Evolutionary conservation across 495 filamentous ascomycete genomes (phyloP).

Genomic region (Penicillium herquei): DNA sequence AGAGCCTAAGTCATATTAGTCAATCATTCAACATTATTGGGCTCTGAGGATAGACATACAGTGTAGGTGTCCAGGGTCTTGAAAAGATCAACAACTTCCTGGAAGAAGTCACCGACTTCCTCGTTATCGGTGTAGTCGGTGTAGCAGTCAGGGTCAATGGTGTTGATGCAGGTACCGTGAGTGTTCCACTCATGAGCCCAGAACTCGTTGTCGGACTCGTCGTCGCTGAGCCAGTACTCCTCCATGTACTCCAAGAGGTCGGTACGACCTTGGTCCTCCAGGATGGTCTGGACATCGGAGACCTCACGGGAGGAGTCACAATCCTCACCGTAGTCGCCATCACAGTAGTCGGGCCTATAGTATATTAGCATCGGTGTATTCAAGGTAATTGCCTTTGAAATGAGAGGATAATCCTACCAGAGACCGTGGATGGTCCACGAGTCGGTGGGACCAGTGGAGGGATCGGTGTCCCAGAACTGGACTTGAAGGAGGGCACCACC

Average conservation of each 20-base stretch:
- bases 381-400: background rate
- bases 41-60: constrained; percentile 25
- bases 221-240: constrained; percentile 65
- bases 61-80: constrained; percentile 57
- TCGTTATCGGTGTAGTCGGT: constrained; percentile 52
- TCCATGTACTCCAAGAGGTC: constrained; percentile 66
- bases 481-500: constrained; percentile 69
- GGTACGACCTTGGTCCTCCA: constrained; percentile 51
- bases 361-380: background rate
- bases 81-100: constrained; percentile 55
- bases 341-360: constrained; percentile 67
- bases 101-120: constrained; percentile 57
- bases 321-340: constrained; percentile 65
- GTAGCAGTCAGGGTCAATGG: constrained; percentile 70
- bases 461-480: constrained; percentile 76
- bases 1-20: constrained; percentile 42
- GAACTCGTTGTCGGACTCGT: constrained; percentile 48
- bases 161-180: constrained; percentile 61
- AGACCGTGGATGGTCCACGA: constrained; percentile 79
- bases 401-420: constrained; percentile 41
- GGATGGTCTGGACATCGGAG: constrained; percentile 59
- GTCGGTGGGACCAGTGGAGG: constrained; percentile 59
- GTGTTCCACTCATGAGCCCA: constrained; percentile 82
- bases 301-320: constrained; percentile 62
- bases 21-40: background rate